Conservation (phyloP, 176 grass and related monocot species). For the Elaeis guineensis region DNA sequence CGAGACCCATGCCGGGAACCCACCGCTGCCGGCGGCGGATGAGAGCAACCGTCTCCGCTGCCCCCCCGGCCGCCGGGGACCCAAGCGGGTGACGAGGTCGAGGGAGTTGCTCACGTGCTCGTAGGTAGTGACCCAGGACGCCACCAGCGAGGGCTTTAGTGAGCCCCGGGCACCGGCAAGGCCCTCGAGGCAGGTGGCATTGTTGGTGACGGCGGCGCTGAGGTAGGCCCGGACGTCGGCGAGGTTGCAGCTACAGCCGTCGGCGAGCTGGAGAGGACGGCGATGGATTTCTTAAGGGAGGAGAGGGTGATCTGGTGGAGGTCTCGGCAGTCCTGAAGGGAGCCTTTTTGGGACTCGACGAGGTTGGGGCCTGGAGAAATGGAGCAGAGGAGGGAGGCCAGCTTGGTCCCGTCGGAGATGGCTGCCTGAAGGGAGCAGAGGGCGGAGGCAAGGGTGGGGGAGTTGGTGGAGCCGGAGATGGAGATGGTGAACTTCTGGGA, state of each 20-base stretch:
- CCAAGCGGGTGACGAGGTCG: conserved; percentile 4
- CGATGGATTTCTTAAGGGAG: background rate
- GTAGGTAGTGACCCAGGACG: background rate
- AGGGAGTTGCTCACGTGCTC: conserved; percentile 21
- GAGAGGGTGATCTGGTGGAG: conserved; percentile 8
- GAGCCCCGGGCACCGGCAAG: background rate
- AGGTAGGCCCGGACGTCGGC: conserved; percentile 9
- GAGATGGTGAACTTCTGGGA: conserved; percentile 1
- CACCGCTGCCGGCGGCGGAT: background rate
- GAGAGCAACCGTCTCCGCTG: background rate
- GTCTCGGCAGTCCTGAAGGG: conserved; percentile 12
- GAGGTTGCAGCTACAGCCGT: background rate
- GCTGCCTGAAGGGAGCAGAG: conserved; percentile 2
- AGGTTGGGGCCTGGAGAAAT: background rate
- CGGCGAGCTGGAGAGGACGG: background rate
- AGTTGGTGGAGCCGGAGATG: background rate
- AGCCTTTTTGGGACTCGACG: conserved; percentile 4
- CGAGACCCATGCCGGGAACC: conserved; percentile 1
- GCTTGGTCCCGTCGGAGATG: background rate
- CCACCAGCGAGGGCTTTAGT: background rate
- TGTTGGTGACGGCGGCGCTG: conserved; percentile 10
- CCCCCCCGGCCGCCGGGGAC: background rate
- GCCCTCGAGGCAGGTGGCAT: conserved; percentile 17
- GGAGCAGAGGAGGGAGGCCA: background rate
- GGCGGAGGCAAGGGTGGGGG: conserved; percentile 2